Base-by-base conservation (phyloP, 768 basidiomycete genomes). In the Mycena filopes region DNA sequence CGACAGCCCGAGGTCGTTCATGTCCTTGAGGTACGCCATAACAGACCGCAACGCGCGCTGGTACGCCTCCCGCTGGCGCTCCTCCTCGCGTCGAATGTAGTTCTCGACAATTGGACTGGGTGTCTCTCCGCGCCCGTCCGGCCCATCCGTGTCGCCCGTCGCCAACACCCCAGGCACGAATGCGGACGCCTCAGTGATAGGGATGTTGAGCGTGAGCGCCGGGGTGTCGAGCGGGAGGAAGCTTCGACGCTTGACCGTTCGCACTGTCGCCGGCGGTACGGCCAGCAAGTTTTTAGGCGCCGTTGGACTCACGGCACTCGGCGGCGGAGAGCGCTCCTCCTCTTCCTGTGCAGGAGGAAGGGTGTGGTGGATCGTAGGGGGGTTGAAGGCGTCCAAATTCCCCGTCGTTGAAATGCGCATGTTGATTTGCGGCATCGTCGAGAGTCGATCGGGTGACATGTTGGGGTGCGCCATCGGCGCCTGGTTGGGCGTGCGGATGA, bases 11-110 rank as follows among this genome's bases (percentile, higher is more conserved):
- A 99, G 82, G 73, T 99, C 98, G 73, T 96, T 92, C 88, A 99
- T 91, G 72, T 99, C 98, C 71, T 89, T 89, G 21, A 99, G 85
- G 77, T 99, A 99, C 9, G 95, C 94, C 92, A 99, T 96, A 20
- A 99, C 88, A 12, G 93, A 92, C 59, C 93, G 87, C 55, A 99
- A 83, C 33, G 94, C 95, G 46, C 92, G 85, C 71, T 87, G 89
- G 74, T 91, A 91, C 31, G 87, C 84, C 72, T 93, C 92, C 31
- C 87, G 83, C 20, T 83, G 85, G 33, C 88, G 83, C 65, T 92
- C 91, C 75, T 91, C 90, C 78, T 93, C 92, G 58, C 84, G 85
- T 40, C 87, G 86, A 57, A 83, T 74, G 56, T 80, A 77, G 61
- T 77, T 78, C 60, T 82, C 81, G 26, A 77, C 70, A 10, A 79